Evolutionary conservation across 2,329 filamentous ascomycete genomes (phyloP), one percentile per base, ranked within the genome.

Genomic region (Colletotrichum nymphaeae): DNA sequence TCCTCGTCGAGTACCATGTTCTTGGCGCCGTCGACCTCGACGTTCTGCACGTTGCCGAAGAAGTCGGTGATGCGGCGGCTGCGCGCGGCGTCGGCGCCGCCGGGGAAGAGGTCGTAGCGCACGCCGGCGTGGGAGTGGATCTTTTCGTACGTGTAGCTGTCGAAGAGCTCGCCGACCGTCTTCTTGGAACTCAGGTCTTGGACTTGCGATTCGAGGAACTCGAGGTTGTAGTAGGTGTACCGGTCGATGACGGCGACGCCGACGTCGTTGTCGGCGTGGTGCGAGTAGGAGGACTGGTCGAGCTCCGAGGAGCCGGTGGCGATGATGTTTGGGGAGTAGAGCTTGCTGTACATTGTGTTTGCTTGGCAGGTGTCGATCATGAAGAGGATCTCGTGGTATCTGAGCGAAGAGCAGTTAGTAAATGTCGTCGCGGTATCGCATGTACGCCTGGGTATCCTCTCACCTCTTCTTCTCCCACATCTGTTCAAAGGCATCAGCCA

Each of bases 311-410:
- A 97, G n/a, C 97, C 97, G 0, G 97, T 99, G 0, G 97, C 97
- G 79, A 99, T 95, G 79, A 99, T 98, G 80, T 98, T 98, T 60
- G 96, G 96, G 5, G 95, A 97, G 87, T 99, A 99, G 80, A 99
- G 94, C 78, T 98, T 96, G 81, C 93, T 96, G 86, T 98, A 99
- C 95, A 99, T 98, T 37, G 97, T 99, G 83, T 99, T 99, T 68
- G 97, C 97, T 85, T 99, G 97, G 86, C 97, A 99, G 0, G 97
- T 99, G 83, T 99, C 97, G 84, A 99, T 99, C 97, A 99, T 99
- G 87, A 99, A 99, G 71, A 99, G 90, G 77, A 99, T 92, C 84
- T 99, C 97, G 82, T 98, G 94, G 84, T 98, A 99, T 81, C 93
- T 93, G 76, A 7, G 35, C 1, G 35, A 37, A 24, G 8, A 30